Evolutionary conservation across 2,329 filamentous ascomycete genomes (phyloP).

Genomic region (Calonectria hongkongensis): DNA sequence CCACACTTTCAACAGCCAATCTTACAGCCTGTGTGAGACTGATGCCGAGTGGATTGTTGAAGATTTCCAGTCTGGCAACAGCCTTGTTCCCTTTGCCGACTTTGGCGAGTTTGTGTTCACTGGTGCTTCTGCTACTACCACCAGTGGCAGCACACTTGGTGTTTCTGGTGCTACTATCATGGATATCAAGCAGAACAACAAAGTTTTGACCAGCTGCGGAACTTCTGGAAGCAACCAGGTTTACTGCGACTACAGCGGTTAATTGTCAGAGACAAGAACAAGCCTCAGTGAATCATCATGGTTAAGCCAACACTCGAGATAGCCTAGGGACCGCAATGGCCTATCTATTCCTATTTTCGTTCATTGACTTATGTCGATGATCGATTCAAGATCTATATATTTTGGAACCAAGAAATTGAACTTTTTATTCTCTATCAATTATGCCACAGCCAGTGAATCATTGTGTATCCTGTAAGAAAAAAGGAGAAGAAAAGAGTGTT

Average conservation of each 20-base stretch:
- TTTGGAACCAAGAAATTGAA: too few species aligned
- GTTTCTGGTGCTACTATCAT: slow-evolving; percentile 16
- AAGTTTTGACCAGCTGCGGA: slow-evolving; percentile 20
- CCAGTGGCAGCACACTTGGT: slow-evolving; percentile 1
- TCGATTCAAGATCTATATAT: too few species aligned
- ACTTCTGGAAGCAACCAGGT: slow-evolving; percentile 21
- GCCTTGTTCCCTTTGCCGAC: slow-evolving; percentile 55
- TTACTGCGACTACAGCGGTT: slow-evolving; percentile 22
- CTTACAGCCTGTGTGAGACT: slow-evolving; percentile 68
- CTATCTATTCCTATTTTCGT: too few species aligned
- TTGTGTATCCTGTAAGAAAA: too few species aligned
- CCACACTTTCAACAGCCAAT: slow-evolving; percentile 69
- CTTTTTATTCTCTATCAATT: too few species aligned
- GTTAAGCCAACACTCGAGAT: background rate
- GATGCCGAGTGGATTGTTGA: slow-evolving; percentile 80
- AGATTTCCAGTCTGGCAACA: slow-evolving; percentile 56
- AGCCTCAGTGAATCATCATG: background rate
- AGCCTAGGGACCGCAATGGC: too few species aligned
- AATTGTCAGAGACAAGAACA: background rate
- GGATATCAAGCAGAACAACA: slow-evolving; percentile 21
- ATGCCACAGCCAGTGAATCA: too few species aligned
- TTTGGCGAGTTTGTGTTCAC: slow-evolving; percentile 57
- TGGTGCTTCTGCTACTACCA: slow-evolving; percentile 38
- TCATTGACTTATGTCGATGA: too few species aligned
- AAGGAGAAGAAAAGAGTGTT: too few species aligned